phyloP scores from a whole-genome alignment of 2,329 filamentous ascomycete genomes.

The Xylaria sp. region DNA sequence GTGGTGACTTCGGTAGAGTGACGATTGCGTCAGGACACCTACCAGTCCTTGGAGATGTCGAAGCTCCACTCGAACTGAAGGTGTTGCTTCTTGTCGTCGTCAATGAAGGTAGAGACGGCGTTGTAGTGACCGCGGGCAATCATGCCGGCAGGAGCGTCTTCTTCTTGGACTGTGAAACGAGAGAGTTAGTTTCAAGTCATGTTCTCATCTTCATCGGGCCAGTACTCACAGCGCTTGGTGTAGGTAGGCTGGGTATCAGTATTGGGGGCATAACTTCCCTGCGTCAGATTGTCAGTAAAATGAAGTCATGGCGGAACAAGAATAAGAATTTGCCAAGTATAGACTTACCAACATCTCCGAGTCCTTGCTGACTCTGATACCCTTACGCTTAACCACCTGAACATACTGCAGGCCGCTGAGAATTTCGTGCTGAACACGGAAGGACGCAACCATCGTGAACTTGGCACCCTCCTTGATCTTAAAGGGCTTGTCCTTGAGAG shows the following conservation, averaged over 20 bases:
- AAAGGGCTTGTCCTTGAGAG: conserved; percentile 88
- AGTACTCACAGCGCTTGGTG: conserved; percentile 78
- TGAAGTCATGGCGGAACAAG: neutral
- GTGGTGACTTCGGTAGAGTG: neutral
- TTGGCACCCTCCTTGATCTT: conserved; percentile 92
- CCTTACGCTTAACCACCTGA: conserved; percentile 86
- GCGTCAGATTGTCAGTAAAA: conserved; percentile 25
- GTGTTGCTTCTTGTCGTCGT: conserved; percentile 89
- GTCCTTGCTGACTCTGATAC: conserved; percentile 81
- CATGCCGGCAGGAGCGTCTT: conserved; percentile 90
- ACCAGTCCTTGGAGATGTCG: conserved; percentile 96
- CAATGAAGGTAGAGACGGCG: conserved; percentile 82
- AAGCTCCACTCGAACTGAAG: conserved; percentile 94
- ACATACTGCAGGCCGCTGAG: conserved; percentile 93
- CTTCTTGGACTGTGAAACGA: conserved; percentile 65
- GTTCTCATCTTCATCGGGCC: neutral
- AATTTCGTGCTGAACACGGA: conserved; percentile 96
- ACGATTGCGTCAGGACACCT: conserved; percentile 28
- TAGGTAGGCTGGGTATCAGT: conserved; percentile 82
- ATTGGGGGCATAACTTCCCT: conserved; percentile 91
- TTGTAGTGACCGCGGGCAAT: conserved; percentile 85
- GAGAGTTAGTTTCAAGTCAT: conserved; percentile 8
- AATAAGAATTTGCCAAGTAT: neutral
- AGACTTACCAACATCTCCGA: conserved; percentile 90
- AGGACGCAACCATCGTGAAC: conserved; percentile 91